A percentile compares a stretch with the other conserved stretches of the same genome.
phyloP scores from a whole-genome alignment of 177 flowering plant genomes.

The Telopea speciosissima region DNA sequence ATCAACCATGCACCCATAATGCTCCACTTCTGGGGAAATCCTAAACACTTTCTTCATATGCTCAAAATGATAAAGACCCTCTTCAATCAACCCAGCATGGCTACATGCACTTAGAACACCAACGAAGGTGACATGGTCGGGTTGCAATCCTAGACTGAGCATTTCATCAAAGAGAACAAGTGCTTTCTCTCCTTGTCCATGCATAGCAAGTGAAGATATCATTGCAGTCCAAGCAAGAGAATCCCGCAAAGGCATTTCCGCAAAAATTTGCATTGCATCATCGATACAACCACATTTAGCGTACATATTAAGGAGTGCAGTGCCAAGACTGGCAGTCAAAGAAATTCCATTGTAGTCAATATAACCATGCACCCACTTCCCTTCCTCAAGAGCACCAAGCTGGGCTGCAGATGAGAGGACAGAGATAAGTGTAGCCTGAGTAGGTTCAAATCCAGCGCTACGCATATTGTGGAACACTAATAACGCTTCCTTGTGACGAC shows the following conservation, averaged over 20 bases:
- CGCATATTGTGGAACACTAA: conserved; percentile 11
- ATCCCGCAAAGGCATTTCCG: conserved; percentile 3
- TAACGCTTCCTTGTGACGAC: conserved; percentile 11
- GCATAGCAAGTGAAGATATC: conserved; percentile 11
- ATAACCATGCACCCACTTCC: conserved; percentile 8
- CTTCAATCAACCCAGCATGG: conserved; percentile 9
- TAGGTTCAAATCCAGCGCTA: conserved; percentile 2
- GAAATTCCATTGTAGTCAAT: neutral
- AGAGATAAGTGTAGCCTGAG: conserved; percentile 10
- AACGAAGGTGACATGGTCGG: conserved; percentile 8
- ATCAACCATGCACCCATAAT: conserved; percentile 13
- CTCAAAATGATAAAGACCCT: conserved; percentile 5
- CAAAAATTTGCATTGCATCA: conserved; percentile 6
- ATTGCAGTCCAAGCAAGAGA: conserved; percentile 10
- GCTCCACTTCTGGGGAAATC: conserved; percentile 8
- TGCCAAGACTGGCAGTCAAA: conserved; percentile 11
- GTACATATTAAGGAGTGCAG: conserved; percentile 9
- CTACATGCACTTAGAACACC: conserved; percentile 15
- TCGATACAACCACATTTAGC: conserved; percentile 8
- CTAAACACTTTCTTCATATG: conserved; percentile 6
- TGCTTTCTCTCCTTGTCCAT: conserved; percentile 12
- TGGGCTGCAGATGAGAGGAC: conserved; percentile 7
- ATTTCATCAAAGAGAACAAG: conserved; percentile 7
- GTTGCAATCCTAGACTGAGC: conserved; percentile 5
- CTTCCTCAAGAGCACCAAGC: conserved; percentile 10